Evolutionary conservation across 2,329 filamentous ascomycete species (phyloP).

Genomic region (Stagonosporopsis rhizophila): DNA sequence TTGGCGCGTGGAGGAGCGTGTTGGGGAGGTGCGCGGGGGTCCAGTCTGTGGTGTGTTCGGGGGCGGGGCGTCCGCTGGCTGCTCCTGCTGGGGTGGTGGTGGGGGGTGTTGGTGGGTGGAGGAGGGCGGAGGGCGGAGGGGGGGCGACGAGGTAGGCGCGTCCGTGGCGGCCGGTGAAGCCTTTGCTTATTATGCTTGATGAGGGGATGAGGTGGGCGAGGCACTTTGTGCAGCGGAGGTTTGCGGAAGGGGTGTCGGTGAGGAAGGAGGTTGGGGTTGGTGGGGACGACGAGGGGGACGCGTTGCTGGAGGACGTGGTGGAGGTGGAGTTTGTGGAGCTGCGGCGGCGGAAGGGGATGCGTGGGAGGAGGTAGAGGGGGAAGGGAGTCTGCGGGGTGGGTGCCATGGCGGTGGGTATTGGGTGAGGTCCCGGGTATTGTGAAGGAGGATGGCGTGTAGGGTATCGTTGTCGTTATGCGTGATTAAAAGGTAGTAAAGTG

Average conservation of each 20-base stretch:
- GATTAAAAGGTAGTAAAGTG: slow-evolving; percentile 7
- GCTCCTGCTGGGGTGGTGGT: no score
- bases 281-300: slow-evolving; percentile 30
- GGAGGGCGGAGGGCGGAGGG: slow-evolving; percentile 31
- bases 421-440: background rate
- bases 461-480: slow-evolving; percentile 5
- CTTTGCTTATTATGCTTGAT: slow-evolving; percentile 68
- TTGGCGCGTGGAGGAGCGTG: slow-evolving; percentile 63
- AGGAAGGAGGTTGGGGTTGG: slow-evolving; percentile 38
- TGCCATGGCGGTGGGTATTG: background rate
- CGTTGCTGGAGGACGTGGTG: slow-evolving; percentile 31
- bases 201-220: slow-evolving; percentile 65
- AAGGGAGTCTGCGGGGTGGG: slow-evolving; percentile 49
- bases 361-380: slow-evolving; percentile 49
- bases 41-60: slow-evolving; percentile 6
- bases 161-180: slow-evolving; percentile 70
- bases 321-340: slow-evolving; percentile 48
- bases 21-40: slow-evolving; percentile 60
- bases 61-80: no score
- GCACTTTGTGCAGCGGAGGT: slow-evolving; percentile 66
- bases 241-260: slow-evolving; percentile 53
- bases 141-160: slow-evolving; percentile 68
- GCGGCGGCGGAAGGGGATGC: slow-evolving; percentile 50
- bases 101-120: slow-evolving; percentile 20
- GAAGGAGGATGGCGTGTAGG: background rate